These are phyloP conservation scores for Phytophthora megakarya DNA, from an alignment of 352 stramenopile genomes.

Conservation along the genomic window DNA sequence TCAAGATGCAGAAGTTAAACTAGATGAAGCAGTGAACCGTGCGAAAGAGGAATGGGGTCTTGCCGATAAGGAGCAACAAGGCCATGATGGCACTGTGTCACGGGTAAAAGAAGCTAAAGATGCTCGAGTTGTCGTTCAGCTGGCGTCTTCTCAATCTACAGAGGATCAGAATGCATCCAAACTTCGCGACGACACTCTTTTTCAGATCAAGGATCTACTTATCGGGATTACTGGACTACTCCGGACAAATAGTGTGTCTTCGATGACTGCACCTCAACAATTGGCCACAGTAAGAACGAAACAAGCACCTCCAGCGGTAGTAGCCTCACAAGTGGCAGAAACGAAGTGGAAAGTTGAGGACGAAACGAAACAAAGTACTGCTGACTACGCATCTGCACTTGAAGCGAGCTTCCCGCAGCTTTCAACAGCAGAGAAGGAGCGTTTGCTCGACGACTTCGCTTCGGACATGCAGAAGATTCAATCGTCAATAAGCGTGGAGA, in stretches of 20 bases:
- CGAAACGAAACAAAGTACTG: conserved; percentile 34
- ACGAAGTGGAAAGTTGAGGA: conserved; percentile 17
- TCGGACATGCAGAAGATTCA: conserved; percentile 52
- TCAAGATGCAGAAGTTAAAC: conserved; percentile 27
- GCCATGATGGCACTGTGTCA: not conserved
- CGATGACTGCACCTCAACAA: not conserved
- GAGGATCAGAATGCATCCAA: conserved; percentile 26
- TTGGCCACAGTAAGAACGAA: not conserved
- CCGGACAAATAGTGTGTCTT: conserved; percentile 16
- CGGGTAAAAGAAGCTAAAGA: conserved; percentile 5
- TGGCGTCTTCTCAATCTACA: not conserved
- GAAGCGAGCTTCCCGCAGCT: conserved; percentile 50
- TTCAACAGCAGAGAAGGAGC: conserved; percentile 49
- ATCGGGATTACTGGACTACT: conserved; percentile 41
- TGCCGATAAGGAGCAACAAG: conserved; percentile 23
- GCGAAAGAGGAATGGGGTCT: conserved; percentile 32
- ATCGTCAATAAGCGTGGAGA: conserved; percentile 53
- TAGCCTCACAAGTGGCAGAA: conserved; percentile 2
- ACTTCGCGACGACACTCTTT: conserved; percentile 47
- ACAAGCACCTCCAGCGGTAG: not conserved
- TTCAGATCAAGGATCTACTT: conserved; percentile 66
- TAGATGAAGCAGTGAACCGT: conserved; percentile 19
- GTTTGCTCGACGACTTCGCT: conserved; percentile 56
- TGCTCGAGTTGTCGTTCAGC: not conserved
- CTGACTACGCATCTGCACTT: conserved; percentile 50